These are phyloP conservation scores for Bipolaris zeicola DNA, from an alignment of 2,329 filamentous ascomycete genomes.

Conservation along the genomic window DNA sequence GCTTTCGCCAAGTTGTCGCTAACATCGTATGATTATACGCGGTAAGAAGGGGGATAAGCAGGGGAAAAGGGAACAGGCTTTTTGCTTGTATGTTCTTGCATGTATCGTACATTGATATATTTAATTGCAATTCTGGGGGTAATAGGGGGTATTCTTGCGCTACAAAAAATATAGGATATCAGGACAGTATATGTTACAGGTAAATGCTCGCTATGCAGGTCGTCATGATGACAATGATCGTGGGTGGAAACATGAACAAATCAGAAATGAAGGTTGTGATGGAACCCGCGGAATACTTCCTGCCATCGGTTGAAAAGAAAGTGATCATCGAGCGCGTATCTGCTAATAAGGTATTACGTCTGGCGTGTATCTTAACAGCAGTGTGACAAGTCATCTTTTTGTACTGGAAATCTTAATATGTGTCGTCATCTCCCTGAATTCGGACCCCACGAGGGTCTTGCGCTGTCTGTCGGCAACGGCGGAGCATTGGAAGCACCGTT, in stretches of 20 bases:
- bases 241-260: not conserved
- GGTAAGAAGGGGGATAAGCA: not conserved
- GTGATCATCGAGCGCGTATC: conserved; percentile 4
- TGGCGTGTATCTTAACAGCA: conserved; percentile 3
- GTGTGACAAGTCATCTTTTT: not conserved
- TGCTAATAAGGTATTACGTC: conserved; percentile 10
- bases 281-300: conserved; percentile 44
- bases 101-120: not conserved
- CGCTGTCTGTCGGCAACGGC: conserved; percentile 25
- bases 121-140: not conserved
- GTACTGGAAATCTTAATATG: not conserved
- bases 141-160: conserved; percentile 1
- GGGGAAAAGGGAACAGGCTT: not conserved
- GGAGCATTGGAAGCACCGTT: conserved; percentile 18
- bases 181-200: conserved; percentile 3
- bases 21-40: not conserved
- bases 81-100: not conserved
- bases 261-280: conserved; percentile 14
- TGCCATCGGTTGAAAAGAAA: conserved; percentile 26
- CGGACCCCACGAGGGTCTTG: conserved; percentile 25
- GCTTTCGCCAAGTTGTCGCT: not conserved
- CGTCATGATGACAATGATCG: not conserved
- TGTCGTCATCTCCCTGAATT: conserved; percentile 27
- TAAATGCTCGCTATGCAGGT: conserved; percentile 1
- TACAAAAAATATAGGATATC: conserved; percentile 3